Evolutionary conservation across 2,329 filamentous ascomycete species (phyloP).

Genomic region (Bretziella fagacearum): DNA sequence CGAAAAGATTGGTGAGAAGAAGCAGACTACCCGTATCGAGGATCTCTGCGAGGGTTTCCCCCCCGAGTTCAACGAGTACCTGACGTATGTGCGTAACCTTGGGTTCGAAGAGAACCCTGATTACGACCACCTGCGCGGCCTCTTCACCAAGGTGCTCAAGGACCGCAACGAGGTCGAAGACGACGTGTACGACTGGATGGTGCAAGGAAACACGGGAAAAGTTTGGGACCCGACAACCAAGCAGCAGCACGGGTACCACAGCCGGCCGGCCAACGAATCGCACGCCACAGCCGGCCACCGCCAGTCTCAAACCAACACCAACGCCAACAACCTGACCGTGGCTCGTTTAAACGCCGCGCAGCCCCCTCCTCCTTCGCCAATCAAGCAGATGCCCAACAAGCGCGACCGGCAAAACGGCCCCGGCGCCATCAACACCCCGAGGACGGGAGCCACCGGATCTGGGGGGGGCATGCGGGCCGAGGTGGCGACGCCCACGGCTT

Average conservation of each 20-base stretch:
- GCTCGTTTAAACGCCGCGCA: slow-evolving; percentile 89
- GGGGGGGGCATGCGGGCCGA: slow-evolving; percentile 53
- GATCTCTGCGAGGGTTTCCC: slow-evolving; percentile 93
- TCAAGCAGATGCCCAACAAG: slow-evolving; percentile 64
- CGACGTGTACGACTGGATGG: slow-evolving; percentile 99
- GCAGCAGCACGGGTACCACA: slow-evolving; percentile 35
- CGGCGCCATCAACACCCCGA: slow-evolving; percentile 56
- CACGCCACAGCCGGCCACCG: slow-evolving; percentile 22
- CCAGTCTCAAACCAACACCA: slow-evolving; percentile 57
- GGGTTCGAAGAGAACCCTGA: slow-evolving; percentile 97
- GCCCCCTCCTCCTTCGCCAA: slow-evolving; percentile 73
- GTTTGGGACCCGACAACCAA: slow-evolving; percentile 67
- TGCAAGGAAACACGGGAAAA: slow-evolving; percentile 60
- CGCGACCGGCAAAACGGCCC: slow-evolving; percentile 59
- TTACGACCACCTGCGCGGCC: slow-evolving; percentile 91
- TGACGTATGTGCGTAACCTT: slow-evolving; percentile 92
- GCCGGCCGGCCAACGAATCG: slow-evolving; percentile 24
- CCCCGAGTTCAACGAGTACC: slow-evolving; percentile 93
- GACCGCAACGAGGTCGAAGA: slow-evolving; percentile 89
- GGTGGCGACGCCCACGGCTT: slow-evolving; percentile 69
- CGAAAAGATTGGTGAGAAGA: slow-evolving; percentile 99
- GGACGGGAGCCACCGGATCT: slow-evolving; percentile 42
- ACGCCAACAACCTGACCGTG: slow-evolving; percentile 53
- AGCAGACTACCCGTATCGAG: slow-evolving; percentile 93
- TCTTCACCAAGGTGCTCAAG: slow-evolving; percentile 92